These are phyloP conservation scores for Penicillium odoratum DNA, from an alignment of 495 filamentous ascomycete species.

Conservation along the genomic window DNA sequence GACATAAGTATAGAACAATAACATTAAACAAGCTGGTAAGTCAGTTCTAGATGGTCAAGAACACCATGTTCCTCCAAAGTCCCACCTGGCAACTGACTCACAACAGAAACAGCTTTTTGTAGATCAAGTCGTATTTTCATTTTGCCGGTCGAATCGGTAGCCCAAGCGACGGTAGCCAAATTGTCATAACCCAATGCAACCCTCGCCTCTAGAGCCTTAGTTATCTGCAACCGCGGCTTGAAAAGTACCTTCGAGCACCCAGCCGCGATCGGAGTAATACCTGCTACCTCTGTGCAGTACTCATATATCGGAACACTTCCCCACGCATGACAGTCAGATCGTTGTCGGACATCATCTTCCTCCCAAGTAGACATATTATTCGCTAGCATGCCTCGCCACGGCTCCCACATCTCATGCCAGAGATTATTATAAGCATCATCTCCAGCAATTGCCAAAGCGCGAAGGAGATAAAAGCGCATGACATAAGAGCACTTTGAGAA, in stretches of 20 bases:
- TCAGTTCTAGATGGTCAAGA: not conserved
- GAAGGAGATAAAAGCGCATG: slow-evolving; percentile 43
- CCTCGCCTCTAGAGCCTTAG: slow-evolving; percentile 22
- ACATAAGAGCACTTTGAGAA: slow-evolving; percentile 40
- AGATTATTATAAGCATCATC: slow-evolving; percentile 27
- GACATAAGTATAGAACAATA: not conserved
- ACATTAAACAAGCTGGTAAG: not conserved
- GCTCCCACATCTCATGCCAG: slow-evolving; percentile 31
- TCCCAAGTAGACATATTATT: slow-evolving; percentile 43
- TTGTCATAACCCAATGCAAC: slow-evolving; percentile 34
- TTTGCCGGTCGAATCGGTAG: slow-evolving; percentile 2
- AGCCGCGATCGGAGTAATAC: slow-evolving; percentile 23
- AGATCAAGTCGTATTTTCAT: slow-evolving; percentile 26
- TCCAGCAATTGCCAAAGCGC: slow-evolving; percentile 30
- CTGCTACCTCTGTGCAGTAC: slow-evolving; percentile 37
- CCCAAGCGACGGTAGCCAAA: slow-evolving; percentile 31
- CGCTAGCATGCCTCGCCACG: slow-evolving; percentile 34
- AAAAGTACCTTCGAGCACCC: slow-evolving; percentile 31
- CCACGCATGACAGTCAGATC: slow-evolving; percentile 46
- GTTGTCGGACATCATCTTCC: slow-evolving; percentile 40
- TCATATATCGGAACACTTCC: slow-evolving; percentile 44
- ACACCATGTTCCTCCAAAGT: not conserved
- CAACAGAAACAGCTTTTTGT: slow-evolving; percentile 27
- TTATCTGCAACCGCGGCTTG: slow-evolving; percentile 32
- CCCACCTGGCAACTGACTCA: slow-evolving; percentile 17